Conservation (phyloP, 1,139 yeast species). For the Saccharomyces hybrid region DNA sequence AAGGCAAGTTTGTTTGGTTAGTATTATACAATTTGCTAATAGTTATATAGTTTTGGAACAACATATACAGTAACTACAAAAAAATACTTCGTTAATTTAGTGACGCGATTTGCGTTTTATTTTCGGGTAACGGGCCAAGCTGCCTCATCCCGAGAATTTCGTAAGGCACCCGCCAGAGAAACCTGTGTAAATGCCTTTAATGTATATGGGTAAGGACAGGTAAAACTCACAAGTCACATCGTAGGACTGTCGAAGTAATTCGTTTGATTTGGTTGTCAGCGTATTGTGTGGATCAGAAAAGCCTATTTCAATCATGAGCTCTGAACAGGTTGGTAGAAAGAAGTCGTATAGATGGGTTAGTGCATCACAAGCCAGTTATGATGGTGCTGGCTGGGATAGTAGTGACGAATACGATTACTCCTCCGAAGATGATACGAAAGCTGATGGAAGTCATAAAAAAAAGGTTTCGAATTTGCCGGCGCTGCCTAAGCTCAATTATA, state of each 20-base stretch:
- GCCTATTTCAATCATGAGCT: not conserved
- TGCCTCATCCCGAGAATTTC: not conserved
- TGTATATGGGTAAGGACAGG: not conserved
- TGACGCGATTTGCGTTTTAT: not conserved
- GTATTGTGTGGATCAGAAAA: constrained; percentile 7
- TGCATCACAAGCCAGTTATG: constrained; percentile 46
- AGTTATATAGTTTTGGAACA: not conserved
- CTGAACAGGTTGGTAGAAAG: constrained; percentile 43
- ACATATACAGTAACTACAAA: not conserved
- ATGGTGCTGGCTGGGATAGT: constrained; percentile 51
- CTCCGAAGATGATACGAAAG: constrained; percentile 6
- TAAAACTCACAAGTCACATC: not conserved
- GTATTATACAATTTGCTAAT: too few species aligned
- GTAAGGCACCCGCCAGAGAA: not conserved
- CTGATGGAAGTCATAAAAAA: constrained; percentile 8
- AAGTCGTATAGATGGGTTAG: constrained; percentile 60
- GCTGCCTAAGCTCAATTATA: constrained; percentile 15
- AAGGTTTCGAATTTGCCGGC: constrained; percentile 14
- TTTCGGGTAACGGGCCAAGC: not conserved
- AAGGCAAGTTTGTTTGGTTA: too few species aligned
- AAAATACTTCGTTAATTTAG: not conserved
- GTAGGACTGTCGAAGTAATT: not conserved
- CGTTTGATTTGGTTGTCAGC: not conserved
- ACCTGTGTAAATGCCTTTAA: not conserved
- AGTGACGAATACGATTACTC: constrained; percentile 26